Evolutionary conservation across 2,329 filamentous ascomycete genomes (phyloP), one percentile per base, ranked within the genome.

Genomic region (Arthroderma sp.): DNA sequence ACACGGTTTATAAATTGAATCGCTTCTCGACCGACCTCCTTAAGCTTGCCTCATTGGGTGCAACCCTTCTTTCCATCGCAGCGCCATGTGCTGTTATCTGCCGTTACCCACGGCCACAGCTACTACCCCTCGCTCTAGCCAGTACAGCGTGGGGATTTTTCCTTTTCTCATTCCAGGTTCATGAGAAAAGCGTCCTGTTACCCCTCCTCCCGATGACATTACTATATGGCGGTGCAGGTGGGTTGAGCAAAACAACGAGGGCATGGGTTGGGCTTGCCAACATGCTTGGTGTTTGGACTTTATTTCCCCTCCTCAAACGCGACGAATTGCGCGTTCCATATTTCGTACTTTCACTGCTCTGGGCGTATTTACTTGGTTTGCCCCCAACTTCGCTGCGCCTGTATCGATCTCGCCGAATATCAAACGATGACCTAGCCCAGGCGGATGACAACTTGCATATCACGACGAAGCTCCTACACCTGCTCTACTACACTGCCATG

Each of bases 201-300:
- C 93, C 91, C 1, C 70, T 98, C 39, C 77, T 96, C 60, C 91
- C 91, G 0, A 94, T 93, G 84, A 96, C 88, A 0, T 66, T 95
- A 5, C 72, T 96, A 4, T 72, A 98, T 34, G 83, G 84, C 10
- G 80, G 83, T 10, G 77, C 81, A 50, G 77, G 84, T 40, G 89
- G 89, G 0, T 67, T 98, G 41, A 78, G 78, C 48, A 83, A 83
- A 48, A 79, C 82, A 43, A 78, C 77, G 11, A 77, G 91, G 40
- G 80, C 86, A 1, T 98, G 91, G 91, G 82, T 96, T 4, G 88
- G 88, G n/a, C 94, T 94, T 58, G 88, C 87, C 44, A 98, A 98
- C 59, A 73, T 91, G 9, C 73, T 95, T 7, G 89, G 83, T 6
- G 77, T 77, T 30, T 95, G 87, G 86, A 96, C 91, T 4, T 82